Percentiles rank a stretch among this genome's conserved stretches.
Conservation (phyloP, 1,139 yeast species). For the Kodamaea sp. region DNA sequence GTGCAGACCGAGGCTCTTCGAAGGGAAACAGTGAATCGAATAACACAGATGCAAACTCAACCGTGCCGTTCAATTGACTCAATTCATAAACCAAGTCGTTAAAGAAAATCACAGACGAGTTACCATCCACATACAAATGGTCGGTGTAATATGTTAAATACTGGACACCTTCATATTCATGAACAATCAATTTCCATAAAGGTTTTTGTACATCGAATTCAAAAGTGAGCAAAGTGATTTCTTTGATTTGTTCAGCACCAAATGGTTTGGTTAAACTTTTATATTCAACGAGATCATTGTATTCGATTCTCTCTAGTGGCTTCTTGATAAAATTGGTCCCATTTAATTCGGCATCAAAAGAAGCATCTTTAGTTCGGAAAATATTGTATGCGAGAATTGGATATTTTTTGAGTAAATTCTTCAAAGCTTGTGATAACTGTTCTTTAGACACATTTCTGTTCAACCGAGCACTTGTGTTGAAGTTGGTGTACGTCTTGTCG, state of each 20-base stretch:
- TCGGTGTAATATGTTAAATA: constrained; percentile 28
- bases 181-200: constrained; percentile 28
- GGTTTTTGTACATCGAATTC: constrained; percentile 19
- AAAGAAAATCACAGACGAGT: constrained; percentile 31
- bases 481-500: constrained; percentile 25
- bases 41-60: too few relatives aligned
- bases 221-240: constrained; percentile 17
- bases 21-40: too few relatives aligned
- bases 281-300: constrained; percentile 25
- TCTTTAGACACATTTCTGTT: constrained; percentile 14
- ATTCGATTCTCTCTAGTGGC: constrained; percentile 19
- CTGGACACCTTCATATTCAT: constrained; percentile 16
- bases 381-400: constrained; percentile 23
- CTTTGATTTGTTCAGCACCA: constrained; percentile 13
- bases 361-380: constrained; percentile 12
- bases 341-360: neutral
- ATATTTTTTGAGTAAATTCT: constrained; percentile 18
- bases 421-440: constrained; percentile 25
- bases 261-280: constrained; percentile 15
- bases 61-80: neutral
- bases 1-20: constrained; percentile 1
- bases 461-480: constrained; percentile 26
- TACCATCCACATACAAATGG: constrained; percentile 38
- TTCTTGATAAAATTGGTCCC: constrained; percentile 17
- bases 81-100: constrained; percentile 23